phyloP scores from a whole-genome alignment of 805 yeast species.

The Candida fluviatilis region DNA sequence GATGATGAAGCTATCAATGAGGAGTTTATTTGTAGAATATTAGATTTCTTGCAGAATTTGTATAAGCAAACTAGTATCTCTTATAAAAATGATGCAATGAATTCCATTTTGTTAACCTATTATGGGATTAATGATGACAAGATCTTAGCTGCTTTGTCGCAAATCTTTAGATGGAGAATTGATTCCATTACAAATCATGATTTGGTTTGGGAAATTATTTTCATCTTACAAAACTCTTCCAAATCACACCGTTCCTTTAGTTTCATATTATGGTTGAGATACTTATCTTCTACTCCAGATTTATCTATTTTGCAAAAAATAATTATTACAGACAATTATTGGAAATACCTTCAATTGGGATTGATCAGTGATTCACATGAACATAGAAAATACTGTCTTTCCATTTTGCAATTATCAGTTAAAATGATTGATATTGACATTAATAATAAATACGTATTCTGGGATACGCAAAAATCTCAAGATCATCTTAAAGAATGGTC shows the following conservation, averaged over 20 bases:
- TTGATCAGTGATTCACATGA: slow-evolving; percentile 58
- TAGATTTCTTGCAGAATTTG: slow-evolving; percentile 35
- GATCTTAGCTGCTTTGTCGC: slow-evolving; percentile 34
- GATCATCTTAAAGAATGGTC: slow-evolving; percentile 56
- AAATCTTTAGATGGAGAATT: slow-evolving; percentile 54
- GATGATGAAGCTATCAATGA: slow-evolving; percentile 7
- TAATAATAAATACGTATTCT: slow-evolving; percentile 34
- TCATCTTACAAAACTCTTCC: slow-evolving; percentile 26
- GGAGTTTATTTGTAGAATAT: slow-evolving; percentile 16
- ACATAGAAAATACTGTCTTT: slow-evolving; percentile 61
- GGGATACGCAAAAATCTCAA: slow-evolving; percentile 32
- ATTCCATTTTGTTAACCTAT: slow-evolving; percentile 25
- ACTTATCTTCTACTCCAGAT: slow-evolving; percentile 28
- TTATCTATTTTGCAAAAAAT: slow-evolving; percentile 23
- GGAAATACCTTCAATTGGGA: slow-evolving; percentile 56
- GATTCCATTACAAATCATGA: slow-evolving; percentile 19
- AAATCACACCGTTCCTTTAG: slow-evolving; percentile 35
- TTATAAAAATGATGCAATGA: slow-evolving; percentile 7
- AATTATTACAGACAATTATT: slow-evolving; percentile 37
- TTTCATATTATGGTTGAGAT: slow-evolving; percentile 54
- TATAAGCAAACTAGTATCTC: slow-evolving; percentile 14
- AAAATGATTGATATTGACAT: slow-evolving; percentile 38
- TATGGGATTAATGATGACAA: slow-evolving; percentile 35
- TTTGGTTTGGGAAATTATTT: slow-evolving; percentile 46
- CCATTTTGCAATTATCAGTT: slow-evolving; percentile 61